Evolutionary conservation across 176 grass and related monocot genomes (phyloP), one percentile per base, ranked within the genome.

Genomic region (Guadua angustifolia): DNA sequence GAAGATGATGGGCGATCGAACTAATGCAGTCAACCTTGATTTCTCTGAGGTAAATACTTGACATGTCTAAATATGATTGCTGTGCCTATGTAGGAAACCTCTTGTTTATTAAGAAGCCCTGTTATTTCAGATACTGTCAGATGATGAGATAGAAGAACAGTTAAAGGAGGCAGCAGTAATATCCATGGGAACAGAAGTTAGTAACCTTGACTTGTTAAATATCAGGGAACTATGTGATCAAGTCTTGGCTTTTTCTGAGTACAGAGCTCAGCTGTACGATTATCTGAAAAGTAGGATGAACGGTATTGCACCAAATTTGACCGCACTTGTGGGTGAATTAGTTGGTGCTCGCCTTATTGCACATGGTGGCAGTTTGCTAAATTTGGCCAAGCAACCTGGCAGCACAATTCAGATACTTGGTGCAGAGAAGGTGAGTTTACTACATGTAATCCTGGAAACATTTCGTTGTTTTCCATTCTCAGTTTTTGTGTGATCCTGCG

Each of bases 121-220:
- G 29, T 32, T 83, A 52, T 79, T 53, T 56, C 42, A 94, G 89
- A 85, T 91, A 79, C 67, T 84, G 55, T 64, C 26, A 88, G 95
- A 88, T 86, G 92, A 94, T 52, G 92, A 98, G 5, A 85, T 86
- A 40, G 92, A 98, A 94, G 49, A 84, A 74, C 82, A 95, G 66
- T 35, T 95, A 25, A 98, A 98, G 79, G 95, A 91, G 81, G 88
- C 89, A 70, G 79, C 92, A 17, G 85, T 91, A 35, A 92, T 98
- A 82, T 95, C 95, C 51, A 98, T 98, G 95, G 95, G 92, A 26
- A 98, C 92, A 64, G 95, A 98, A 98, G 87, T 98, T 81, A 95
- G 74, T 69, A 89, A 94, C 21, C 65, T 95, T 71, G 93, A 98
- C 53, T 67, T 98, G 21, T 52, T 82, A 83, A 98, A 95, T 55